These are phyloP conservation scores for Pezicula neosporulosa DNA, from an alignment of 2,329 filamentous ascomycete genomes.

Conservation along the genomic window DNA sequence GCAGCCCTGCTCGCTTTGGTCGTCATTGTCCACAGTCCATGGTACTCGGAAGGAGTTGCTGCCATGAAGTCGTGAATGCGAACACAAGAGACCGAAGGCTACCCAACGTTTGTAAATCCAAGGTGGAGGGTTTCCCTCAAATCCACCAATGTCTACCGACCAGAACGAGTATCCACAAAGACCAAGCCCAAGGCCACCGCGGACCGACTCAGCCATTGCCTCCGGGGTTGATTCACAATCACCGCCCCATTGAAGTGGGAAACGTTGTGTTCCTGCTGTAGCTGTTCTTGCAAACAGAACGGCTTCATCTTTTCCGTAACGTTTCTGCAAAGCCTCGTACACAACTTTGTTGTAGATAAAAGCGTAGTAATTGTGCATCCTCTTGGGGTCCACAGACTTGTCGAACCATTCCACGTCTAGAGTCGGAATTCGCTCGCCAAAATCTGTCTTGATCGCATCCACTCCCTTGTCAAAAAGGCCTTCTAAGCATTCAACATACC, in stretches of 20 bases:
- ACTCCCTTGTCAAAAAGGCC: constrained; percentile 55
- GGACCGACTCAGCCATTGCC: constrained; percentile 58
- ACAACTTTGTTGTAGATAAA: constrained; percentile 59
- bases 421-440: constrained; percentile 57
- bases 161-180: constrained; percentile 57
- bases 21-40: constrained; percentile 58
- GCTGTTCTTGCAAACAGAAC: constrained; percentile 57
- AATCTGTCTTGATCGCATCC: constrained; percentile 62
- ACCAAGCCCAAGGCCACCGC: constrained; percentile 53
- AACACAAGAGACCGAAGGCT: constrained; percentile 58
- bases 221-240: constrained; percentile 61
- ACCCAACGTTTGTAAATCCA: constrained; percentile 64
- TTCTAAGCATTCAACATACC: constrained; percentile 50
- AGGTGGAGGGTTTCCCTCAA: constrained; percentile 54
- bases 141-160: constrained; percentile 61
- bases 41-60: constrained; percentile 59
- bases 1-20: constrained; percentile 40
- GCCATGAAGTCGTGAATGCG: constrained; percentile 56
- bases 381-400: constrained; percentile 41
- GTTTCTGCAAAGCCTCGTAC: constrained; percentile 48
- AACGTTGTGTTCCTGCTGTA: constrained; percentile 55
- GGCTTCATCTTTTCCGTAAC: constrained; percentile 45
- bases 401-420: constrained; percentile 53
- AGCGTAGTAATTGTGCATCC: constrained; percentile 64
- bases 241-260: constrained; percentile 58